Evolutionary conservation across 23 red algal genomes (phyloP).

Genomic region (Gracilaria caudata): DNA sequence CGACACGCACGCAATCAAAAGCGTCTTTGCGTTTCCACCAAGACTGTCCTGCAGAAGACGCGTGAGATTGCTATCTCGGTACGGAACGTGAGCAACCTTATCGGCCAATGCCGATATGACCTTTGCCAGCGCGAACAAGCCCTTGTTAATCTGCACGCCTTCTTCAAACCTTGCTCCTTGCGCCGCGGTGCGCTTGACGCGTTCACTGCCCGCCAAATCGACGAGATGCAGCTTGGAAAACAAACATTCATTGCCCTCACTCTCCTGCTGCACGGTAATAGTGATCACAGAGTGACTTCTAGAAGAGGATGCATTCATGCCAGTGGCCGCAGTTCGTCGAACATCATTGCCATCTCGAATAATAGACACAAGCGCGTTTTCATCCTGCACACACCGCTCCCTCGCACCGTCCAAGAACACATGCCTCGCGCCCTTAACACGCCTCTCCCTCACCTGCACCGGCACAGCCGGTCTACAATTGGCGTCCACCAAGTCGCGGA

Average conservation of each 20-base stretch:
- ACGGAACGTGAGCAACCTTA: conserved; percentile 73
- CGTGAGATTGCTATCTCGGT: conserved; percentile 96
- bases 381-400: conserved; percentile 34
- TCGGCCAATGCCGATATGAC: conserved; percentile 82
- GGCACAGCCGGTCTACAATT: conserved; percentile 16
- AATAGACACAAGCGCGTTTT: conserved; percentile 17
- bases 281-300: conserved; percentile 89
- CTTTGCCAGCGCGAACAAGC: conserved; percentile 81
- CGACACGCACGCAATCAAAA: conserved; percentile 80
- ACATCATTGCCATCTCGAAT: conserved; percentile 33
- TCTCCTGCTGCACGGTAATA: conserved; percentile 76
- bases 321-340: conserved; percentile 83
- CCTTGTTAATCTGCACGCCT: conserved; percentile 94
- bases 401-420: conserved; percentile 67
- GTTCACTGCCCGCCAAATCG: conserved; percentile 94
- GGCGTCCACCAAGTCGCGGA: conserved; percentile 65
- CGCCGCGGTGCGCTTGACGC: conserved; percentile 76
- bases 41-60: conserved; percentile 92
- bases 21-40: conserved; percentile 83
- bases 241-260: conserved; percentile 17
- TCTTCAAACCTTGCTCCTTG: conserved; percentile 77
- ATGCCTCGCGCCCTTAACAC: conserved; percentile 7
- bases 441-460: conserved; percentile 36
- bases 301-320: conserved; percentile 77
- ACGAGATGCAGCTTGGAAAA: conserved; percentile 84